Evolutionary conservation across 2,329 filamentous ascomycete genomes (phyloP).

Genomic region (Sporothrix pallida): DNA sequence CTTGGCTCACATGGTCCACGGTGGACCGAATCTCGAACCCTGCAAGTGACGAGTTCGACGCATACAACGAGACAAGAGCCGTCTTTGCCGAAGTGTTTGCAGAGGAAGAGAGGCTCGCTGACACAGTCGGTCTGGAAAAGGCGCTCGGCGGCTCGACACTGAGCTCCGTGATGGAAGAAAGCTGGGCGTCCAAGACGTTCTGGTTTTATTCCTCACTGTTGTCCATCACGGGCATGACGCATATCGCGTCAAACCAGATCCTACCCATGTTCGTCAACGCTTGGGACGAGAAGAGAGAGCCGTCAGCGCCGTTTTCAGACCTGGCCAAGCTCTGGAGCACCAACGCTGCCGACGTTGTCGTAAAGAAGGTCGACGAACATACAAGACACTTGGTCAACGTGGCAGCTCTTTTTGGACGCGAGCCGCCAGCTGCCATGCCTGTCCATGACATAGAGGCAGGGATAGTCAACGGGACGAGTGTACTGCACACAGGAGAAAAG

Average conservation of each 20-base stretch:
- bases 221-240: conserved; percentile 24
- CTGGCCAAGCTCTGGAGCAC: conserved; percentile 13
- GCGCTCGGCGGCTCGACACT: conserved; percentile 16
- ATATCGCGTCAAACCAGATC: conserved; percentile 21
- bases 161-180: conserved; percentile 24
- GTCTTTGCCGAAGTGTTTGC: conserved; percentile 19
- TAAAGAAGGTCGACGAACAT: conserved; percentile 8
- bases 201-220: conserved; percentile 24
- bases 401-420: conserved; percentile 16
- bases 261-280: conserved; percentile 7
- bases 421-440: not conserved
- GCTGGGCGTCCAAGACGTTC: conserved; percentile 19
- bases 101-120: conserved; percentile 18
- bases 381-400: conserved; percentile 10
- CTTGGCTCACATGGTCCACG: conserved; percentile 42
- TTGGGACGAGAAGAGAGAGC: not conserved
- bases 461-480: not conserved
- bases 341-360: not conserved
- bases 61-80: not conserved
- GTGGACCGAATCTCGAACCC: conserved; percentile 9
- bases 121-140: not conserved
- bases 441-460: conserved; percentile 2
- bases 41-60: not conserved
- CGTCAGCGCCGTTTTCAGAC: not conserved
- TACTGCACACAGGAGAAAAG: not conserved